Conservation (phyloP, 768 basidiomycete species). For the Xerocomus spinulosus region DNA sequence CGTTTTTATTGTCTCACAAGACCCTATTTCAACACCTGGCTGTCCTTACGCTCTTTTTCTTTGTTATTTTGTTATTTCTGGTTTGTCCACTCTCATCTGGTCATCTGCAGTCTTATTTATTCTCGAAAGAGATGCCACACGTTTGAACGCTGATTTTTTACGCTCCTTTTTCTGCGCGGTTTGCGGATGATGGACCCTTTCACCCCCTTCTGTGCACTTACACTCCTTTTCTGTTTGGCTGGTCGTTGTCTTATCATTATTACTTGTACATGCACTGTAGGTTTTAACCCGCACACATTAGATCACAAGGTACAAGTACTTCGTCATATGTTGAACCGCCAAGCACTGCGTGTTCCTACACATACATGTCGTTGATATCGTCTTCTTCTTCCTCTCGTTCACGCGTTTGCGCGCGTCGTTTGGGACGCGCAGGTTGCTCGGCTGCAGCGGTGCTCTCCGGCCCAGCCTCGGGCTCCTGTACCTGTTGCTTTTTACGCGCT, state of each 20-base stretch:
- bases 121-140: neutral
- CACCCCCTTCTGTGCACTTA: neutral
- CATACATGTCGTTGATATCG: slow-evolving; percentile 25
- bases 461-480: slow-evolving; percentile 17
- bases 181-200: neutral
- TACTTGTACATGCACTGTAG: neutral
- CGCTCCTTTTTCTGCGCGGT: neutral
- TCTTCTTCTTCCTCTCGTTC: slow-evolving; percentile 8
- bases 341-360: slow-evolving; percentile 2
- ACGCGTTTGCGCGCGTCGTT: slow-evolving; percentile 7
- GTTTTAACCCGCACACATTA: neutral
- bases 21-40: too few relatives aligned
- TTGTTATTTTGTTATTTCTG: neutral
- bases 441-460: neutral
- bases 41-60: neutral
- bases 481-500: slow-evolving; percentile 27
- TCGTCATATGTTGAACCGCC: neutral
- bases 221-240: neutral
- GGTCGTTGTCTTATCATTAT: neutral
- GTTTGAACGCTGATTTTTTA: neutral
- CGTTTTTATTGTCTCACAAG: neutral
- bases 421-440: slow-evolving; percentile 3
- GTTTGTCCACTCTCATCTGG: neutral
- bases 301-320: neutral
- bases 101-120: neutral